Base-by-base conservation (phyloP, 23 red algal genomes). In the Gracilaria domingensis region DNA sequence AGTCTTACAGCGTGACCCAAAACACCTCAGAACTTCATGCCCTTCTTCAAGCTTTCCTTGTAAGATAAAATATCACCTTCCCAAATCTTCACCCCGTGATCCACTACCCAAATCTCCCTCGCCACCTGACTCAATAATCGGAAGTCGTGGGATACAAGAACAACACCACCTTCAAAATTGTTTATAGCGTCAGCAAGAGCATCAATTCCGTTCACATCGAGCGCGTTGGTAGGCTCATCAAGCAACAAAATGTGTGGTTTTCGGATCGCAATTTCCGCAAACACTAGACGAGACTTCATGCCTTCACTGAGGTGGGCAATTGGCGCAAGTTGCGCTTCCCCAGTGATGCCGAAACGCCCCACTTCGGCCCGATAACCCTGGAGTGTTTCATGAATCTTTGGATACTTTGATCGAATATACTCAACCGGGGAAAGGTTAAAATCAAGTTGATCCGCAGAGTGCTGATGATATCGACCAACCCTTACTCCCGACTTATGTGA, bases 91-190 rank as follows among this genome's bases (percentile, higher is more conserved):
- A 96, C 71, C 35, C 88, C 89, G 66, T 87, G 67, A 20, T 93
- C 88, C 33, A 96, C 95, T 17, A 98, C 88, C 96, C 96, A 98
- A 44, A 98, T 98, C 80, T 98, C 96, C 45, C 85, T 75, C 2
- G 96, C 96, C 30, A 98, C 92, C 80, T 93, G 88, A 39, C 72
- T 83, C 74, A 98, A 67, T 33, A 98, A 85, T 54, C 96, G 87
- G 36, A 92, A 89, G 80, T 99, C 97, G 85, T 99, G 97, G 64
- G 89, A 95, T 25, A 99, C 97, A 72, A 99, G 75, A 60, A 99
- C 97, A 20, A 96, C 95, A 67, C 97, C 97, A 18, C 97, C 97
- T 48, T 91, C 83, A 79, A 99, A 99, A 28, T 34, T 38, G 90
- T 96, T 96, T 34, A 99, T 88, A 7, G 97, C 94, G 40, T 95